Conservation (phyloP, 2,329 filamentous ascomycete species). For the Purpureocillium takamizusanense region DNA sequence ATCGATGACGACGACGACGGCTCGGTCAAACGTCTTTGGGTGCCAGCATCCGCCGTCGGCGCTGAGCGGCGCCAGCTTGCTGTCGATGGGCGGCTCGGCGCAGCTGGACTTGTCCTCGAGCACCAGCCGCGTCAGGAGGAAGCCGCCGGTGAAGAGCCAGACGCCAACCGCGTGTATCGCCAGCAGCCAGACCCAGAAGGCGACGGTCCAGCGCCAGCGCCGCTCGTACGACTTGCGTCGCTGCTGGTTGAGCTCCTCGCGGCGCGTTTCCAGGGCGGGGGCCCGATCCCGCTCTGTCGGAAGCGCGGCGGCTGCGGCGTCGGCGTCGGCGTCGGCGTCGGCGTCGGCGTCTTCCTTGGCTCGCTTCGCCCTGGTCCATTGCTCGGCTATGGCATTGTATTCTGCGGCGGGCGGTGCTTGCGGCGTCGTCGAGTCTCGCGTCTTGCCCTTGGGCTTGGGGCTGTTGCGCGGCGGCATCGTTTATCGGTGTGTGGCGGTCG, state of each 20-base stretch:
- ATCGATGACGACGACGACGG: slow-evolving; percentile 84
- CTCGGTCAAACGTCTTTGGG: slow-evolving; percentile 85
- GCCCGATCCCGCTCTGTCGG: slow-evolving; percentile 22
- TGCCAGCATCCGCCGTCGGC: slow-evolving; percentile 81
- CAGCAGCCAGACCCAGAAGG: slow-evolving; percentile 63
- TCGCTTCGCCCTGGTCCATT: slow-evolving; percentile 45
- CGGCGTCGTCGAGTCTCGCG: slow-evolving; percentile 6
- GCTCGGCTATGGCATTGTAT: slow-evolving; percentile 42
- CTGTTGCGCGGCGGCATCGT: slow-evolving; percentile 17
- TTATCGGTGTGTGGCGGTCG: slow-evolving; percentile 7
- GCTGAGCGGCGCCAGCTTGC: slow-evolving; percentile 26
- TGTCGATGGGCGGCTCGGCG: slow-evolving; percentile 55
- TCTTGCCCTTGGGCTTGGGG: slow-evolving; percentile 14
- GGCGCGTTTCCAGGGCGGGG: slow-evolving; percentile 32
- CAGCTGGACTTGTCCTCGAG: slow-evolving; percentile 70
- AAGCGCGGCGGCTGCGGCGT: slow-evolving; percentile 17
- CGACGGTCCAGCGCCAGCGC: slow-evolving; percentile 49
- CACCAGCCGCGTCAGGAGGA: slow-evolving; percentile 79
- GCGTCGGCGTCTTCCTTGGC: slow-evolving; percentile 35
- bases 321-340: slow-evolving; percentile 24
- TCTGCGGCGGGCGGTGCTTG: slow-evolving; percentile 23
- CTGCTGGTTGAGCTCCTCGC: slow-evolving; percentile 35
- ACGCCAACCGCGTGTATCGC: slow-evolving; percentile 72
- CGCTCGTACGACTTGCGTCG: slow-evolving; percentile 41
- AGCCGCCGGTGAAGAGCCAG: slow-evolving; percentile 89